Conservation (phyloP, 2,329 filamentous ascomycete species). For the Xylariaceae sp. region DNA sequence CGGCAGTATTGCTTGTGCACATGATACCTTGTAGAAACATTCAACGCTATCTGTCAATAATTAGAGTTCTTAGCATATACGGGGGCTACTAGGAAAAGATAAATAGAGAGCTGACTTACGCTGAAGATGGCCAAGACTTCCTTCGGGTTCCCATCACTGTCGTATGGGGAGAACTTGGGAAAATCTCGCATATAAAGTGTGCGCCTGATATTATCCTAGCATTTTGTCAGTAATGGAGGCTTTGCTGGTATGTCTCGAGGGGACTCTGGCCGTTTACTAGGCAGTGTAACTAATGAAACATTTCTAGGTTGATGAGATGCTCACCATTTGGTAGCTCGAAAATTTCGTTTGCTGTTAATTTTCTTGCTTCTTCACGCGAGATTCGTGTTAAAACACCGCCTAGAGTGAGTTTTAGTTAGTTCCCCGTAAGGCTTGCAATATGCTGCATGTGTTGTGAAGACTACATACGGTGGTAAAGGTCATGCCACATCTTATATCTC, state of each 20-base stretch:
- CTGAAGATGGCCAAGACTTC: neutral
- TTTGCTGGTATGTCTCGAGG: neutral
- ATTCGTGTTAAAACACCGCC: too few relatives aligned
- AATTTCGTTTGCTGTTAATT: neutral
- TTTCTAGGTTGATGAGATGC: conserved; percentile 1
- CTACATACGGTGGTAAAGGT: too few relatives aligned
- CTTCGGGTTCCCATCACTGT: neutral
- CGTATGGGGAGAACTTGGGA: neutral
- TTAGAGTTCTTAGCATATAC: too few relatives aligned
- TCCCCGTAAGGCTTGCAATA: too few relatives aligned
- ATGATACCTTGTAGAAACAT: conserved; percentile 2
- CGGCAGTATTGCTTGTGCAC: conserved; percentile 4
- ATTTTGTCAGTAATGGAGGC: neutral
- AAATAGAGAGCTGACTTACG: neutral
- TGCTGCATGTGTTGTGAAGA: too few relatives aligned
- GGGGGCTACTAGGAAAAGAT: neutral
- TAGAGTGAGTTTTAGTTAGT: too few relatives aligned
- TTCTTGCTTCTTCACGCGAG: too few relatives aligned
- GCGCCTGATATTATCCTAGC: conserved; percentile 1
- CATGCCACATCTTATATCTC: too few relatives aligned
- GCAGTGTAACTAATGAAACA: conserved; percentile 6
- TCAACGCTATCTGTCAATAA: conserved; percentile 2
- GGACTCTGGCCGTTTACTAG: neutral
- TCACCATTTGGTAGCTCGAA: neutral
- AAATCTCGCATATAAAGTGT: neutral